Evolutionary conservation across 2,329 filamentous ascomycete species (phyloP).

Genomic region (Xylariaceae sp.): DNA sequence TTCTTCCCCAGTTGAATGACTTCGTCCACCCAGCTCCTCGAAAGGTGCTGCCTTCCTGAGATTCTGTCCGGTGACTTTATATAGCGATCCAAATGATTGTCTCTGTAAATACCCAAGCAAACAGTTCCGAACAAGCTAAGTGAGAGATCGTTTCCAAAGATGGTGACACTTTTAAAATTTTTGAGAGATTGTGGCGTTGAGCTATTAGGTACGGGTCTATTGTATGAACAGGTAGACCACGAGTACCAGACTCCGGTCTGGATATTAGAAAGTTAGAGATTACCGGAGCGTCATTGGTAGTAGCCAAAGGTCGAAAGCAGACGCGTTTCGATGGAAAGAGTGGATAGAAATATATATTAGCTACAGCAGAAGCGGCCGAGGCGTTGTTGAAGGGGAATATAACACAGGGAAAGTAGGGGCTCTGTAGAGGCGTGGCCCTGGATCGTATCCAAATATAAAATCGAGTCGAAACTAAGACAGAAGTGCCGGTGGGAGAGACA

Average conservation of each 20-base stretch:
- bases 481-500: conserved; percentile 20
- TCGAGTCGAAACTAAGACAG: conserved; percentile 26
- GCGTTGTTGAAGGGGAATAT: conserved; percentile 1
- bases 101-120: background rate
- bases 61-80: background rate
- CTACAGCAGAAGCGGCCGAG: conserved; percentile 8
- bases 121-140: background rate
- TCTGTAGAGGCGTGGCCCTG: conserved; percentile 5
- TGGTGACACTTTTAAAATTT: too few species aligned
- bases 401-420: conserved; percentile 25
- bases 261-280: conserved; percentile 24
- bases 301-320: conserved; percentile 9
- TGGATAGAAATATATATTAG: conserved; percentile 2
- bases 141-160: background rate
- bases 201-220: conserved; percentile 8
- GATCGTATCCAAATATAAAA: background rate
- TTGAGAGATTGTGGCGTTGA: too few species aligned
- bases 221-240: conserved; percentile 15
- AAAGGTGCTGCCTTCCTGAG: background rate
- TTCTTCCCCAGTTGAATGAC: conserved; percentile 7
- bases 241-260: conserved; percentile 29
- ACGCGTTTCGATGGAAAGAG: conserved; percentile 9
- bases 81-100: background rate
- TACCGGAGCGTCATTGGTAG: conserved; percentile 19
- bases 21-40: conserved; percentile 3